Evolutionary conservation across 768 basidiomycete species (phyloP).

Genomic region (Termitomyces sp.): DNA sequence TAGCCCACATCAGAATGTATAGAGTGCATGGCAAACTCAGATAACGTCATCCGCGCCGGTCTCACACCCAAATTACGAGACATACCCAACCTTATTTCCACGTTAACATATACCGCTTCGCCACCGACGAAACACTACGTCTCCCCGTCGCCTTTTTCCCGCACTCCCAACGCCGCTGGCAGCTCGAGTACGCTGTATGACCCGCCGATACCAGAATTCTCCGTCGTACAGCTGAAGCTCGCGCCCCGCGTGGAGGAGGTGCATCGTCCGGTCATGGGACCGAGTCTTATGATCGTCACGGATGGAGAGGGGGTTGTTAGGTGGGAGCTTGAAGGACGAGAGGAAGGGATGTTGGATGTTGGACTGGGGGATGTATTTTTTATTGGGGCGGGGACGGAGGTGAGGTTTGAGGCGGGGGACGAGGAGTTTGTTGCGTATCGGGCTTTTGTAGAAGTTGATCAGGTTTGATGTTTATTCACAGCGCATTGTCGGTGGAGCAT

Average conservation of each 20-base stretch:
- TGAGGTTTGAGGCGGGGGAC: conserved; percentile 39
- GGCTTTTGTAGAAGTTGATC: conserved; percentile 53
- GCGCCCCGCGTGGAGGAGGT: conserved; percentile 35
- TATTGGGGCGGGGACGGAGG: conserved; percentile 62
- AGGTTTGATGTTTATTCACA: not conserved
- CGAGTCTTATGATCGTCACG: conserved; percentile 79
- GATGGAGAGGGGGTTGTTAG: conserved; percentile 53
- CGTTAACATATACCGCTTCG: conserved; percentile 80
- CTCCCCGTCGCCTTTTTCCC: conserved; percentile 43
- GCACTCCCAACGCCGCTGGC: conserved; percentile 15
- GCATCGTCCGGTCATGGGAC: conserved; percentile 69
- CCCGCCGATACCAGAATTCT: conserved; percentile 92
- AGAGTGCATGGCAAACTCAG: conserved; percentile 98
- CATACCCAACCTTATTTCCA: conserved; percentile 81
- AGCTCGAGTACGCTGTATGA: conserved; percentile 59
- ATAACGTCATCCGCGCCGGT: conserved; percentile 98
- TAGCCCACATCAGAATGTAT: conserved; percentile 52
- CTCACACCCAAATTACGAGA: conserved; percentile 96
- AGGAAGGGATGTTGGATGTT: conserved; percentile 30
- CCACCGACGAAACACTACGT: conserved; percentile 68
- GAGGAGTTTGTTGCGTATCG: conserved; percentile 51
- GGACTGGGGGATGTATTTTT: conserved; percentile 75
- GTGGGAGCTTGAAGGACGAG: conserved; percentile 30
- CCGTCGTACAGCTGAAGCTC: conserved; percentile 66
- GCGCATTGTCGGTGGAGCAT: too few relatives aligned